Conservation (phyloP, 805 yeast species). For the Nakazawaea ishiwadae region DNA sequence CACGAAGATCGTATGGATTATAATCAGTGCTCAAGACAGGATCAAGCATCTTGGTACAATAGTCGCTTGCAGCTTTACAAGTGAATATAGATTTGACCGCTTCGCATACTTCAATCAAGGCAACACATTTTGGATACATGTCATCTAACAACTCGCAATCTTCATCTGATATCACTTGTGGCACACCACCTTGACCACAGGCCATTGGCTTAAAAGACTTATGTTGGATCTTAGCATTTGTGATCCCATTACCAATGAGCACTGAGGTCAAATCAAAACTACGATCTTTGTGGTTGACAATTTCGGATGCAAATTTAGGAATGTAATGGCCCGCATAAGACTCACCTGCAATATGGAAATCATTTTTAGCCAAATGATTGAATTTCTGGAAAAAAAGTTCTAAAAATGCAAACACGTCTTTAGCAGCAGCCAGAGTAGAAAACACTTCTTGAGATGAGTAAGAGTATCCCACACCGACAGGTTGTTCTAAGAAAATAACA, state of each 20-base stretch:
- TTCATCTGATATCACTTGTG: slow-evolving; percentile 69
- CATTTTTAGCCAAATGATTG: slow-evolving; percentile 43
- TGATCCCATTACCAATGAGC: slow-evolving; percentile 86
- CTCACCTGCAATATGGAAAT: slow-evolving; percentile 90
- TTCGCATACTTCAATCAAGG: slow-evolving; percentile 76
- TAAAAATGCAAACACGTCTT: slow-evolving; percentile 76
- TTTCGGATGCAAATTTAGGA: slow-evolving; percentile 83
- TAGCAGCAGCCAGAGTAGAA: slow-evolving; percentile 69
- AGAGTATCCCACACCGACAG: slow-evolving; percentile 80
- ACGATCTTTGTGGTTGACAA: slow-evolving; percentile 53
- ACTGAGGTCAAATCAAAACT: slow-evolving; percentile 68
- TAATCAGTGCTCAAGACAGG: slow-evolving; percentile 82
- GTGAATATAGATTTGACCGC: slow-evolving; percentile 66
- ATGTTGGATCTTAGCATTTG: slow-evolving; percentile 79
- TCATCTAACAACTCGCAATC: slow-evolving; percentile 69
- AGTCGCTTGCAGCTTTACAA: slow-evolving; percentile 86
- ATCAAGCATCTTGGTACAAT: slow-evolving; percentile 82
- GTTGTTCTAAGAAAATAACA: slow-evolving; percentile 83
- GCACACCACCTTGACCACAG: slow-evolving; percentile 84
- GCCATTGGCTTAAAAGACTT: slow-evolving; percentile 88
- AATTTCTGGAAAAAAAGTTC: slow-evolving; percentile 76
- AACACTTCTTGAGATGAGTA: slow-evolving; percentile 61
- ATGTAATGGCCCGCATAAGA: slow-evolving; percentile 93
- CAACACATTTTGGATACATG: slow-evolving; percentile 70
- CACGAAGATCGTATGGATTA: slow-evolving; percentile 88